phyloP scores from a whole-genome alignment of 78 protist species.

The Dictyostelium purpureum region DNA sequence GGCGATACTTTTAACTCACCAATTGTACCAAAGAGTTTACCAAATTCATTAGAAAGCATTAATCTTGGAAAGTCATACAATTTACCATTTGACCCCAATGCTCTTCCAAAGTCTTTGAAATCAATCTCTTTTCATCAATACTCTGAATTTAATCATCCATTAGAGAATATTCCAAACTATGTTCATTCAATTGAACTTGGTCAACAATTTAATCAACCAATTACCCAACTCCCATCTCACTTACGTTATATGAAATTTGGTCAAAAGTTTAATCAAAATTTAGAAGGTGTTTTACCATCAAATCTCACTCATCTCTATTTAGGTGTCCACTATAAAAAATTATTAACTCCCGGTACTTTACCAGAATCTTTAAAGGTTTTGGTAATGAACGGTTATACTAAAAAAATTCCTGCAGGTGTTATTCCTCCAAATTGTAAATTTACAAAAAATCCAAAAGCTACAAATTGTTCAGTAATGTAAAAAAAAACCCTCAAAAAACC shows the following conservation, averaged over 20 bases:
- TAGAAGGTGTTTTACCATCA: neutral
- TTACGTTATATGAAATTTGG: neutral
- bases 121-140: neutral
- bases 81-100: neutral
- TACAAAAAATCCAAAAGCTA: neutral
- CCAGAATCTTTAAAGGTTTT: neutral
- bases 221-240: neutral
- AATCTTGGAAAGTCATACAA: neutral
- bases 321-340: neutral
- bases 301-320: neutral
- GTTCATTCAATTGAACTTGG: neutral
- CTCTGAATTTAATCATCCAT: neutral
- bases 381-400: neutral
- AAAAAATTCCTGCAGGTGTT: neutral
- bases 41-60: neutral
- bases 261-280: neutral
- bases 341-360: neutral
- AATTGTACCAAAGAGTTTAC: neutral
- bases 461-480: neutral
- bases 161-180: neutral
- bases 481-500: neutral
- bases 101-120: neutral
- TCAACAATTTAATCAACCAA: neutral
- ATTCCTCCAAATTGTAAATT: neutral
- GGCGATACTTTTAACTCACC: neutral